Percentiles rank a stretch among this genome's conserved stretches.
phyloP scores from a whole-genome alignment of 176 grass and related monocot genomes.

The Carex scoparia region DNA sequence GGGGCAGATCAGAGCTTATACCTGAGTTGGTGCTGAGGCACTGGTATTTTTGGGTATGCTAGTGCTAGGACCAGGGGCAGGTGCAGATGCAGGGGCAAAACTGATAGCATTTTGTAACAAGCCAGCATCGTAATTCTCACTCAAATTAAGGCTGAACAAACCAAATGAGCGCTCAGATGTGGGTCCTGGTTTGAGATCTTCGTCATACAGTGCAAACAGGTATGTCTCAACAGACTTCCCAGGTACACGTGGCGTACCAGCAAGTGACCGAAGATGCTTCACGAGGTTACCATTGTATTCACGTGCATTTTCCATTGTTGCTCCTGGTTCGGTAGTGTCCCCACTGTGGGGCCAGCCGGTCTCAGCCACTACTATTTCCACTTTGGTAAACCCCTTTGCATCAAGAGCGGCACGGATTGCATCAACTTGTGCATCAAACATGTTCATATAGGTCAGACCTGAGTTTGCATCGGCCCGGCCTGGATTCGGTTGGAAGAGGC shows the following conservation, averaged over 20 bases:
- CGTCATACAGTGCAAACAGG: slow-evolving; percentile 96
- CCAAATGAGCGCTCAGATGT: slow-evolving; percentile 84
- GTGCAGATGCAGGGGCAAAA: slow-evolving; percentile 17
- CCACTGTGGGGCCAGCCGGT: slow-evolving; percentile 97
- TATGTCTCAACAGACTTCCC: slow-evolving; percentile 88
- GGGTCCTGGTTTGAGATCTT: slow-evolving; percentile 89
- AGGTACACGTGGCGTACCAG: slow-evolving; percentile 66
- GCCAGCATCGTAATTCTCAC: slow-evolving; percentile 70
- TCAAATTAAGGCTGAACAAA: slow-evolving; percentile 63
- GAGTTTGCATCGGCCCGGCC: slow-evolving; percentile 68
- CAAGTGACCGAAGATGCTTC: slow-evolving; percentile 55
- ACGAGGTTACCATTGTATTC: slow-evolving; percentile 86
- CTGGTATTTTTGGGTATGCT: neutral
- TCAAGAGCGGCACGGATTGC: slow-evolving; percentile 71
- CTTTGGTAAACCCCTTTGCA: slow-evolving; percentile 47
- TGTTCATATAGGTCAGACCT: slow-evolving; percentile 81
- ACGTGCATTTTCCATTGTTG: slow-evolving; percentile 73
- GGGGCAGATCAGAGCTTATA: neutral
- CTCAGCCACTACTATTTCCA: slow-evolving; percentile 90
- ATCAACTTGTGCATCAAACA: slow-evolving; percentile 99
- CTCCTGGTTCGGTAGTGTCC: slow-evolving; percentile 56
- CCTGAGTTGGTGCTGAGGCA: slow-evolving; percentile 25
- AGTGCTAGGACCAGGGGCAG: slow-evolving; percentile 11
- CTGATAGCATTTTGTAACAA: slow-evolving; percentile 28
- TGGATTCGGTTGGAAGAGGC: slow-evolving; percentile 87